Evolutionary conservation across 164 flowering plant genomes (phyloP).

Genomic region (Akebia trifoliata): DNA sequence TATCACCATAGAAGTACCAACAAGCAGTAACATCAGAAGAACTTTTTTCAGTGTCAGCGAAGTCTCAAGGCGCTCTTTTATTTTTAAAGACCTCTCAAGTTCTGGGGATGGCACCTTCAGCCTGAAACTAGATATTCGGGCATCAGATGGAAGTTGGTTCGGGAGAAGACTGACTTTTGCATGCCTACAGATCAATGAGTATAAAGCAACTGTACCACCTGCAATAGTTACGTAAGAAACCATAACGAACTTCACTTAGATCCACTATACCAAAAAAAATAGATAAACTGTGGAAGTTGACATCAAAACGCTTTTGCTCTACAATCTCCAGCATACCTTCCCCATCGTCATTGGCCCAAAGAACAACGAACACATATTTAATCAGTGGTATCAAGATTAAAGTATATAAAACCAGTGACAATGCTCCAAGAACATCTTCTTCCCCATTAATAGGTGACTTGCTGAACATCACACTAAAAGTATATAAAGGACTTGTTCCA

Average conservation of each 20-base stretch:
- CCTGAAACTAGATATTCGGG: constrained; percentile 98
- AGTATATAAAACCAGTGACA: constrained; percentile 86
- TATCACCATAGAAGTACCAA: constrained; percentile 95
- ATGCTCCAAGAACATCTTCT: constrained; percentile 91
- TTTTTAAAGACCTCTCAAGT: constrained; percentile 91
- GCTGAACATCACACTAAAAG: constrained; percentile 92
- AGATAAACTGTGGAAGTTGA: not conserved
- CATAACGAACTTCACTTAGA: not conserved
- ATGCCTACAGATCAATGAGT: constrained; percentile 93
- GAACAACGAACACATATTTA: constrained; percentile 85
- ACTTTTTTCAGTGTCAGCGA: constrained; percentile 75
- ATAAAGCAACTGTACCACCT: constrained; percentile 99
- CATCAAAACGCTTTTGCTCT: not conserved
- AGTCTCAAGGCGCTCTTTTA: constrained; percentile 84
- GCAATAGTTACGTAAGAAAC: constrained; percentile 23
- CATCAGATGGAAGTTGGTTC: constrained; percentile 94
- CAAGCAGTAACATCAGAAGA: constrained; percentile 82
- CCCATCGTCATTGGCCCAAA: constrained; percentile 98
- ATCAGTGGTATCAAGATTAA: constrained; percentile 83
- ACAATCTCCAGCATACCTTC: constrained; percentile 60
- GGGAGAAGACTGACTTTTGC: constrained; percentile 99
- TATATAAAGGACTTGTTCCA: constrained; percentile 96
- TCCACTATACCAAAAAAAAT: not conserved
- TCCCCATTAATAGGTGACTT: constrained; percentile 72
- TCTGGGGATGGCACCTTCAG: constrained; percentile 96